phyloP scores from a whole-genome alignment of 768 basidiomycete genomes.

The Panaeolus papilionaceus region DNA sequence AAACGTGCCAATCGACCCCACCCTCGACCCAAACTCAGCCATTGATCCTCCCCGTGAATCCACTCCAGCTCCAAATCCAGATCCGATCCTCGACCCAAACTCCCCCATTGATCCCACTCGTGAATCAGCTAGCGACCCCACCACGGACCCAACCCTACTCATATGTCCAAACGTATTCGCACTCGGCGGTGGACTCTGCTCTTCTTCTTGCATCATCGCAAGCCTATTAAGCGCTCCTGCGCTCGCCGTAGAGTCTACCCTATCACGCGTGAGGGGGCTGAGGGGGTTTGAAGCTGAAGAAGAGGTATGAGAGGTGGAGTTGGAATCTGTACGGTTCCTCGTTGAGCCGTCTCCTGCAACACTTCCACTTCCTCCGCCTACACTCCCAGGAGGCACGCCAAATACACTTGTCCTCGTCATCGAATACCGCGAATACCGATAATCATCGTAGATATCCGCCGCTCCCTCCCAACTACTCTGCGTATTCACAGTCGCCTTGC shows the following conservation, averaged over 20 bases:
- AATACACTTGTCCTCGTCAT: constrained; percentile 41
- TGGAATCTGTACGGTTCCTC: not conserved
- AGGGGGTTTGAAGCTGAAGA: not conserved
- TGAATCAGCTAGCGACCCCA: no score
- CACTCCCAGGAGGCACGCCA: not conserved
- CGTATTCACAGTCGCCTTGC: constrained; percentile 8
- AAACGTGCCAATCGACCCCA: not conserved
- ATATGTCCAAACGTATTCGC: constrained; percentile 9
- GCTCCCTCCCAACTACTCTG: constrained; percentile 64
- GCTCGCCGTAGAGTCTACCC: not conserved
- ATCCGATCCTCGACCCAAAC: not conserved
- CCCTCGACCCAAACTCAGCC: not conserved
- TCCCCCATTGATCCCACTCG: not conserved
- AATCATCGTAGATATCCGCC: constrained; percentile 81
- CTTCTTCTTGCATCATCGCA: constrained; percentile 13
- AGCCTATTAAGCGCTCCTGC: not conserved
- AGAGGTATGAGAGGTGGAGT: not conserved
- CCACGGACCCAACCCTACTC: not conserved
- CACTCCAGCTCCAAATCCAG: no score
- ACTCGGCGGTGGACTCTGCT: not conserved
- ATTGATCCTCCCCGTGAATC: no score
- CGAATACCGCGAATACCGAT: constrained; percentile 73
- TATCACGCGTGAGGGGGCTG: not conserved
- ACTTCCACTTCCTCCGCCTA: no score
- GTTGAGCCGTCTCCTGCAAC: no score